A percentile compares a stretch with the other conserved stretches of the same genome.
These are phyloP conservation scores for Monilinia laxa DNA, from an alignment of 2,329 filamentous ascomycete species.

Conservation along the genomic window DNA sequence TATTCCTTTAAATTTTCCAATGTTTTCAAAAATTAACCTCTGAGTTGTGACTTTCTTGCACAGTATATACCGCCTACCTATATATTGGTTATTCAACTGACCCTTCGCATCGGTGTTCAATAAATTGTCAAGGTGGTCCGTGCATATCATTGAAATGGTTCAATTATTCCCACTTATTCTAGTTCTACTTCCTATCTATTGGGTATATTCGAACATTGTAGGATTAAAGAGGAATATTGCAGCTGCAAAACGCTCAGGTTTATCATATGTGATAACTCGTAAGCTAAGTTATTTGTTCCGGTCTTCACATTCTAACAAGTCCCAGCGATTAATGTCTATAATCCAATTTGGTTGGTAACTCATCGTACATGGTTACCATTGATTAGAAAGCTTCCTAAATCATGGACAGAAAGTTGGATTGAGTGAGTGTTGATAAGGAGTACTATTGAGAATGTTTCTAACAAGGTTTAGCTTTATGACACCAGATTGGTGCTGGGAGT, in stretches of 20 bases:
- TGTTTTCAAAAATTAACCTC: background rate
- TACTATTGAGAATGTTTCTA: background rate
- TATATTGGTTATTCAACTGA: background rate
- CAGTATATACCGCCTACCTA: background rate
- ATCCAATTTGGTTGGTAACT: constrained; percentile 56
- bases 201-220: constrained; percentile 31
- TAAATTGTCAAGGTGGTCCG: background rate
- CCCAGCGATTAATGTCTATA: constrained; percentile 51
- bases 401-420: constrained; percentile 58
- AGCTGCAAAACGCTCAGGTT: constrained; percentile 51
- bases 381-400: constrained; percentile 54
- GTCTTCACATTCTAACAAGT: constrained; percentile 18
- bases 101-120: background rate
- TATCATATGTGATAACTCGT: constrained; percentile 57
- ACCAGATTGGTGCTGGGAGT: constrained; percentile 60
- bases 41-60: background rate
- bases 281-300: constrained; percentile 38
- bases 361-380: constrained; percentile 55
- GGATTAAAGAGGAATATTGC: constrained; percentile 49
- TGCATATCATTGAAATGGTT: constrained; percentile 28
- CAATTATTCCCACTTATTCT: constrained; percentile 31
- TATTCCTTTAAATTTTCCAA: background rate
- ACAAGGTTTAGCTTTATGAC: constrained; percentile 48
- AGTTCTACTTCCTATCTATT: constrained; percentile 30
- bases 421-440: constrained; percentile 48